Percentiles rank a stretch among this genome's conserved stretches.
These are phyloP conservation scores for Calycina herbarum DNA, from an alignment of 2,329 filamentous ascomycete species.

Conservation along the genomic window DNA sequence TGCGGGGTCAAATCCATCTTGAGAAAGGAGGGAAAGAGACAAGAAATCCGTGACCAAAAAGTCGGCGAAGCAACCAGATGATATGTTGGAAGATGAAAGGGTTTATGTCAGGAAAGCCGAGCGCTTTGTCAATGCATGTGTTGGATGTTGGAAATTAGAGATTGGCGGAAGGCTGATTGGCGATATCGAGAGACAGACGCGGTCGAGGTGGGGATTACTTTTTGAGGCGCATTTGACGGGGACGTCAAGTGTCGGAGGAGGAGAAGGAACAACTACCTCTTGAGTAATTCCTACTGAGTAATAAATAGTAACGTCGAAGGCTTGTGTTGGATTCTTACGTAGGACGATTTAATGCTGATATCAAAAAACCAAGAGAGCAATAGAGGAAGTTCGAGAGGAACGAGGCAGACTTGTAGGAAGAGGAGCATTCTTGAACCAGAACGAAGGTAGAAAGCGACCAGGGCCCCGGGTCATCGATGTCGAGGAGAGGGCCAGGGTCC, in stretches of 20 bases:
- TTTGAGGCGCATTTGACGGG: slow-evolving; percentile 14
- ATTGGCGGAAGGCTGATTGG: slow-evolving; percentile 12
- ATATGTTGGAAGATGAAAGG: slow-evolving; percentile 10
- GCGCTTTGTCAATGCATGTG: slow-evolving; percentile 16
- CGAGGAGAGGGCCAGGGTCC: slow-evolving; percentile 7
- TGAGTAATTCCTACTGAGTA: slow-evolving; percentile 9
- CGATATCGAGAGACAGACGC: slow-evolving; percentile 11
- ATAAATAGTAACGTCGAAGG: slow-evolving; percentile 9
- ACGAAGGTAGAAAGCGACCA: slow-evolving; percentile 4
- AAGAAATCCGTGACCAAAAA: slow-evolving; percentile 4
- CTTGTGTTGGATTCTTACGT: neutral
- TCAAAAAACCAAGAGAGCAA: slow-evolving; percentile 3
- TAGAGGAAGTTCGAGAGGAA: slow-evolving; percentile 10
- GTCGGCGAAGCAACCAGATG: slow-evolving; percentile 7
- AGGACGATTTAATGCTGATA: neutral
- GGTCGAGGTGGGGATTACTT: neutral
- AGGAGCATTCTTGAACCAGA: slow-evolving; percentile 10
- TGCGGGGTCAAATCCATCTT: slow-evolving; percentile 38
- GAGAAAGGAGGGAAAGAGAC: slow-evolving; percentile 21
- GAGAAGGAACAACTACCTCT: neutral
- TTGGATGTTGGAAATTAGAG: slow-evolving; percentile 10
- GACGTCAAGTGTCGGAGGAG: neutral
- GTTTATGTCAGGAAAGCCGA: slow-evolving; percentile 12
- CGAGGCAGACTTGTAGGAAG: slow-evolving; percentile 16
- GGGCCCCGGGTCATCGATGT: slow-evolving; percentile 5